Conservation (phyloP, 2,329 filamentous ascomycete species). For the Fusarium transvaalense region DNA sequence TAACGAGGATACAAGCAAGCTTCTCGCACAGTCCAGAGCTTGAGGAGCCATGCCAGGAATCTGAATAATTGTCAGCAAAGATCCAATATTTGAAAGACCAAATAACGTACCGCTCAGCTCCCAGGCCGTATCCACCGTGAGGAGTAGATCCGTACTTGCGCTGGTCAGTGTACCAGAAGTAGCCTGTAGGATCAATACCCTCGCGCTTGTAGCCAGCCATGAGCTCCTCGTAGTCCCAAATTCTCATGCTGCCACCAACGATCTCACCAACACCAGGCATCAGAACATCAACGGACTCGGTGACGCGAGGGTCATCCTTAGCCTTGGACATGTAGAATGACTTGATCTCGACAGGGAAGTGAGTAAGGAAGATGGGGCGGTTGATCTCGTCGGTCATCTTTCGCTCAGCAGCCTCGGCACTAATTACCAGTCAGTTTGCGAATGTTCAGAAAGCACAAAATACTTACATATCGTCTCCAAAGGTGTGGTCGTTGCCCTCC, state of each 20-base stretch:
- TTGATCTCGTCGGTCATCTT: slow-evolving; percentile 98
- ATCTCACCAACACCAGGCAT: slow-evolving; percentile 98
- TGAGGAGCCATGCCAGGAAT: slow-evolving; percentile 72
- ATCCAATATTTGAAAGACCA: neutral
- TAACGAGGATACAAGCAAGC: slow-evolving; percentile 82
- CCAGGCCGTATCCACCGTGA: slow-evolving; percentile 93
- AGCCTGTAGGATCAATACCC: slow-evolving; percentile 84
- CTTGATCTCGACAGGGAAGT: slow-evolving; percentile 98
- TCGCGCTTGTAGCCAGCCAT: slow-evolving; percentile 89
- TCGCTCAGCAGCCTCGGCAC: slow-evolving; percentile 93
- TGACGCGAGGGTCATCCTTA: slow-evolving; percentile 80
- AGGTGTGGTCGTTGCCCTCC: slow-evolving; percentile 87
- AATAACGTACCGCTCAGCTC: slow-evolving; percentile 75
- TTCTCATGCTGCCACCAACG: slow-evolving; percentile 96
- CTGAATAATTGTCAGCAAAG: slow-evolving; percentile 20
- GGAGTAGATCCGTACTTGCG: slow-evolving; percentile 91
- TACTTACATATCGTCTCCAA: slow-evolving; percentile 87
- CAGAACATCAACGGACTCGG: slow-evolving; percentile 87
- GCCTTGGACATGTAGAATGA: slow-evolving; percentile 99
- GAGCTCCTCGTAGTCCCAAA: slow-evolving; percentile 90
- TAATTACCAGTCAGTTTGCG: slow-evolving; percentile 5
- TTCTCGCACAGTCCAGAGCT: slow-evolving; percentile 74
- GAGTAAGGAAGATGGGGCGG: slow-evolving; percentile 93
- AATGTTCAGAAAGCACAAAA: no score
- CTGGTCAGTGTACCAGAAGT: slow-evolving; percentile 99